Evolutionary conservation across 345 rosid genomes (phyloP), one percentile per base, ranked within the genome.

Genomic region (Triadica sebifera): DNA sequence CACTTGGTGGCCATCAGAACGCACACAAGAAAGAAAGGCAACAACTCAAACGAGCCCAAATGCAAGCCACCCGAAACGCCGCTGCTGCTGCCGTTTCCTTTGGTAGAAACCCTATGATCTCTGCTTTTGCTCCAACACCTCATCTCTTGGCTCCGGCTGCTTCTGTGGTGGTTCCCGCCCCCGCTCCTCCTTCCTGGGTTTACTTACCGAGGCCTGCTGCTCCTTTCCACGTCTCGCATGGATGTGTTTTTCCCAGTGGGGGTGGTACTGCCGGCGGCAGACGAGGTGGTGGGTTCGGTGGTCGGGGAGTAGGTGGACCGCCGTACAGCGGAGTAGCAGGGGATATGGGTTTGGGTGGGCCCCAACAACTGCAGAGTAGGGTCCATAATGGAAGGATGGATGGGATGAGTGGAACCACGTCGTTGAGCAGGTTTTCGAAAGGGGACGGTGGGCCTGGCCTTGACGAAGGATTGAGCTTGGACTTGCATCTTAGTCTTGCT

Each of bases 1-100:
- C 98, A 11, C 82, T 94, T 16, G 98, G 98, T 13, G 99, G 99
- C 66, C 99, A 95, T 79, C 99, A 95, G 75, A 95, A 95, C 84
- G 99, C 99, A 4, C 99, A 95, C 84, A 95, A 95, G 79, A 95
- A 90, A 50, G 99, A 95, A 82, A 85, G 99, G 55, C 85, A 93
- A 82, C 93, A 90, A 84, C 91, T 88, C 83, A 95, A 93, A 83
- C 85, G 97, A 76, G 85, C 94, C 52, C 97, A 93, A 74, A 87
- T 95, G 73, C 99, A 93, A 79, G 99, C 97, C 55, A 84, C 77
- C 3, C 22, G 83, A 15, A 76, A 80, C 79, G 83, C 83, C 2
- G 79, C 79, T 1, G 83, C 83, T 0, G 82, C 82, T 37, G 82
- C 79, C 8, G 78, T 70, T 41, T 85, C 94, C 12, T 89, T 82